These are phyloP conservation scores for Aspergillus hancockii DNA, from an alignment of 495 filamentous ascomycete species.

Conservation along the genomic window DNA sequence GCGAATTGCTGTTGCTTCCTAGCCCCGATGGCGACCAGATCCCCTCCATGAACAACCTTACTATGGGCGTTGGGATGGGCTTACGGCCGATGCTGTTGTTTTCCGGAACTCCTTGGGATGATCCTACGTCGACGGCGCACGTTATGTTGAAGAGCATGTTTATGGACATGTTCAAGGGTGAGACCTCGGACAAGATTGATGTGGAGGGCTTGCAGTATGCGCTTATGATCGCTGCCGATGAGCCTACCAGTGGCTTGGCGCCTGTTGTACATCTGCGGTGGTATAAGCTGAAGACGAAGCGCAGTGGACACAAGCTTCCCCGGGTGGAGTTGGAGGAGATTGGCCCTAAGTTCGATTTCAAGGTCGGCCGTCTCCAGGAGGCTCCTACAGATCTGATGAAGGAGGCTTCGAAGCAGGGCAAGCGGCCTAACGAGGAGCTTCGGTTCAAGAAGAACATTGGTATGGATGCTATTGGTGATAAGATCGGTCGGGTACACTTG, in stretches of 20 bases:
- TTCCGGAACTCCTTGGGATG: conserved; percentile 81
- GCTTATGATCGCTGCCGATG: conserved; percentile 75
- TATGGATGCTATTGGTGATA: conserved; percentile 90
- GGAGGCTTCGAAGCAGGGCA: conserved; percentile 86
- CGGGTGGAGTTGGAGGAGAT: conserved; percentile 93
- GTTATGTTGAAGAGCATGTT: conserved; percentile 84
- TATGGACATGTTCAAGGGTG: conserved; percentile 85
- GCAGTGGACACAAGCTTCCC: conserved; percentile 81
- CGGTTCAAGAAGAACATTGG: conserved; percentile 93
- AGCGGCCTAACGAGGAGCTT: conserved; percentile 54
- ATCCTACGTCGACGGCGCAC: conserved; percentile 68
- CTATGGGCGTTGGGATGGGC: conserved; percentile 72
- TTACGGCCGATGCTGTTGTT: conserved; percentile 84
- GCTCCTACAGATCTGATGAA: conserved; percentile 77
- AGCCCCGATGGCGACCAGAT: conserved; percentile 61
- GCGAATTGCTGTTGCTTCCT: conserved; percentile 80
- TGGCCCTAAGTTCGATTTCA: conserved; percentile 93
- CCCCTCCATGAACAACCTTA: conserved; percentile 77
- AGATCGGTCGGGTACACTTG: conserved; percentile 89
- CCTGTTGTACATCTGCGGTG: conserved; percentile 79
- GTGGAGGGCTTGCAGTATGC: conserved; percentile 92
- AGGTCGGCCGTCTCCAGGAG: conserved; percentile 75
- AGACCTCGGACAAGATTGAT: conserved; percentile 74
- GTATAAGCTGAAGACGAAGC: conserved; percentile 82
- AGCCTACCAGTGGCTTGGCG: conserved; percentile 62